Evolutionary conservation across 139 green algal species (phyloP).

Genomic region (Pleodorina starrii): DNA sequence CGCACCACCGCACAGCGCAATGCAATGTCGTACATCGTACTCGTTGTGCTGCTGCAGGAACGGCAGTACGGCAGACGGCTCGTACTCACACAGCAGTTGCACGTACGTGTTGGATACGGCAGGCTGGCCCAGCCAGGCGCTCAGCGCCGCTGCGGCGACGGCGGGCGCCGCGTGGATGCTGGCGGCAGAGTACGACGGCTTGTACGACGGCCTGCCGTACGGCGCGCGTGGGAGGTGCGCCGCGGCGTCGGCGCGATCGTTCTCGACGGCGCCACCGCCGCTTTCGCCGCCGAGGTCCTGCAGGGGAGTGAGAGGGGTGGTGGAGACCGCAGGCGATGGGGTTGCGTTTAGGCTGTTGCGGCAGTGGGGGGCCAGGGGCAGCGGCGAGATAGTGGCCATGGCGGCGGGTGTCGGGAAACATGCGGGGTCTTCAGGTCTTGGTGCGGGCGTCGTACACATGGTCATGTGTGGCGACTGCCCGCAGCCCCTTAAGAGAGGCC

Average conservation of each 20-base stretch:
- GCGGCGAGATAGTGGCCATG: too few relatives aligned
- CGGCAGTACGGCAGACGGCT: slow-evolving; percentile 49
- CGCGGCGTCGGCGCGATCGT: not conserved
- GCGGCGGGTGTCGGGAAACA: too few relatives aligned
- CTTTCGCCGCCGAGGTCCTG: not conserved
- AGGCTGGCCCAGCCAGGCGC: not conserved
- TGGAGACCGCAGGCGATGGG: too few relatives aligned
- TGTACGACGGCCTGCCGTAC: not conserved
- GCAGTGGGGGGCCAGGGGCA: too few relatives aligned
- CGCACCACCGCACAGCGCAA: slow-evolving; percentile 3
- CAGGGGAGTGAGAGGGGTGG: too few relatives aligned
- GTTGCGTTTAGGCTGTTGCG: too few relatives aligned
- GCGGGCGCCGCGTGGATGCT: not conserved
- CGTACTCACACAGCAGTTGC: slow-evolving; percentile 57
- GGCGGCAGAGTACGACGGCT: not conserved
- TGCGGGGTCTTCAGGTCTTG: too few relatives aligned
- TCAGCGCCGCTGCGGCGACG: not conserved
- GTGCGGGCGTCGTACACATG: too few relatives aligned
- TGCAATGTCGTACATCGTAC: slow-evolving; percentile 54
- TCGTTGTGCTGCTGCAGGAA: slow-evolving; percentile 56
- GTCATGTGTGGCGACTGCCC: too few relatives aligned
- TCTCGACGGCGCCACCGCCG: too few relatives aligned
- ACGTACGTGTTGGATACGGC: slow-evolving; percentile 59
- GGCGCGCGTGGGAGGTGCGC: not conserved
- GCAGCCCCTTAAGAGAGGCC: too few relatives aligned